phyloP scores from a whole-genome alignment of 768 basidiomycete genomes.

The Lyophyllum shimeji region DNA sequence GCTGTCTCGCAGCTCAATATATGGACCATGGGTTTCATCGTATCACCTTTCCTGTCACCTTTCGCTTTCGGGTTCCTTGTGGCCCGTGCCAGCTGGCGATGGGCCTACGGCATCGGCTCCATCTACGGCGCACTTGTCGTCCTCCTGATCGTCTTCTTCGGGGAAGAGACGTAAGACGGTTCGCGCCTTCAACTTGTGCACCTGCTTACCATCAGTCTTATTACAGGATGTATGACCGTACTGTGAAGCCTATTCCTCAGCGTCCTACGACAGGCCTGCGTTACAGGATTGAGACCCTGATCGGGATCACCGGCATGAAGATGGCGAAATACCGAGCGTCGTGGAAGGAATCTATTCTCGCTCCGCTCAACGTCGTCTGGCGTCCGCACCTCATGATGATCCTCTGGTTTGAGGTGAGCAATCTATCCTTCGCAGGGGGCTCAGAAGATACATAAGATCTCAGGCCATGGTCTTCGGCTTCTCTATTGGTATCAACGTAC shows the following conservation, averaged over 20 bases:
- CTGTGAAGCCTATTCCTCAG: constrained; percentile 39
- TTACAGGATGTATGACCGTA: constrained; percentile 51
- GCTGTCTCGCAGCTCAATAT: constrained; percentile 40
- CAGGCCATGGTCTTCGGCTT: constrained; percentile 31
- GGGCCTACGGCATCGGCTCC: constrained; percentile 66
- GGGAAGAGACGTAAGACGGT: constrained; percentile 58
- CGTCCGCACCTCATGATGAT: constrained; percentile 23
- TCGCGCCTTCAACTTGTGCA: constrained; percentile 1
- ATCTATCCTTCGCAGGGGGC: not conserved
- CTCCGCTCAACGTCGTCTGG: constrained; percentile 36
- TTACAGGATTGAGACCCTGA: constrained; percentile 48
- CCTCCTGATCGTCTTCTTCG: constrained; percentile 40
- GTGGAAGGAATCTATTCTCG: constrained; percentile 35
- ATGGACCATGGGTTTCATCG: constrained; percentile 61
- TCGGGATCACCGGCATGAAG: constrained; percentile 51
- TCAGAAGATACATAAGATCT: not conserved
- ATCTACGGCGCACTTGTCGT: constrained; percentile 50
- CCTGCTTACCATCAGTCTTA: not conserved
- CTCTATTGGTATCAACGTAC: constrained; percentile 35
- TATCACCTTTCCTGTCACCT: constrained; percentile 63
- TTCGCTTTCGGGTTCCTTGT: constrained; percentile 70
- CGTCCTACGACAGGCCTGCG: constrained; percentile 36
- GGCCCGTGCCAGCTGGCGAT: constrained; percentile 56
- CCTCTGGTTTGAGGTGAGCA: constrained; percentile 37
- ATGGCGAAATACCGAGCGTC: constrained; percentile 42